Evolutionary conservation across 2,329 filamentous ascomycete species (phyloP), one percentile per base, ranked within the genome.

Genomic region (Colletotrichum higginsianum): DNA sequence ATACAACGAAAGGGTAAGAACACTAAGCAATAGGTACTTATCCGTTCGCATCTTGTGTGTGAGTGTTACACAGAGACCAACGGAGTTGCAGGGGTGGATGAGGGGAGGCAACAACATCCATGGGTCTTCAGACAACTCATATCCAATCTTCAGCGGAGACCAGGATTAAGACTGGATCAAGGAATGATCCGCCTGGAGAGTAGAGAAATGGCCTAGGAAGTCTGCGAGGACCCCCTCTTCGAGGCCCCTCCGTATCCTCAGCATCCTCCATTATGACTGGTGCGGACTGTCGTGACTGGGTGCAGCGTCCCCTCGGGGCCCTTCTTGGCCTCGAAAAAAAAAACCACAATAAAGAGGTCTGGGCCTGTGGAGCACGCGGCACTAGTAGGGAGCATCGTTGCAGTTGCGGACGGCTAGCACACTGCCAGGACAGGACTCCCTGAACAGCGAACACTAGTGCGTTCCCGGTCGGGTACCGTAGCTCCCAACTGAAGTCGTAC

Each of bases 101-200:
- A 3, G 26, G 26, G 26, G 26, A 4, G 4, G 4, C 26, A 26
- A 26, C 26, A 26, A 26, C 26, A 26, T 4, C 26, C 26, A 26
- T 26, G 26, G 26, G 49, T 56, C 30, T 56, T 40, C 4, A 26
- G 35, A 11, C 23, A n/a, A 13, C 23, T 42, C 38, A n/a, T 18
- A 35, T 44, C n/a, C 40, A 38, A 46, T 71, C 67, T 57, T 61
- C 56, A 67, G 67, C 56, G 56, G 47, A 58, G 38, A 47, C 68
- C 68, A 58, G 68, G 65, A 68, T 71, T 71, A 71, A 71, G 52
- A 53, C 68, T 71, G 46, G 50, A 63, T 71, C 58, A 52, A 71
- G 68, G 61, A 71, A 40, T 57, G 68, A 71, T 68, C 68, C 68
- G 68, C 68, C 47, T 53, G 52, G 46, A 13, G 55, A 40, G 40